phyloP scores from a whole-genome alignment of 257 asterid species.

The Solanum chiquidenum region DNA sequence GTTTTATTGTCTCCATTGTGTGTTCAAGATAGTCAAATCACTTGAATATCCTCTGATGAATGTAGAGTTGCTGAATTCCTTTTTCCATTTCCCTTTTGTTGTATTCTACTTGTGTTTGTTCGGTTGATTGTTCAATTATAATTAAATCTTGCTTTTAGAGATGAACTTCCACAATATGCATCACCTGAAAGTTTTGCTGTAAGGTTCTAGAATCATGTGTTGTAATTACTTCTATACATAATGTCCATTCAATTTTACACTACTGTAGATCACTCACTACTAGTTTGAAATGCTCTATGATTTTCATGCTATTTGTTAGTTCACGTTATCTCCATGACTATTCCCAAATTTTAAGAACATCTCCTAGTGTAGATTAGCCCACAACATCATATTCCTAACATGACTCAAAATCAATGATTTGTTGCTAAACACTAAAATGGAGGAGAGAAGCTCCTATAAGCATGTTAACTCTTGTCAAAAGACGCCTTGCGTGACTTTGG shows the following conservation, averaged over 20 bases:
- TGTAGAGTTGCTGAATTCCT: neutral
- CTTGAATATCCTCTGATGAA: neutral
- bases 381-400: neutral
- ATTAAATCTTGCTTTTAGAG: neutral
- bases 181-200: neutral
- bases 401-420: neutral
- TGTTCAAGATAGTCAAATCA: neutral
- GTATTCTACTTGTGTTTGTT: neutral
- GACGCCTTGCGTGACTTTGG: neutral
- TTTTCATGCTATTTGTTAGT: neutral
- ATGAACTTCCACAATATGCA: neutral
- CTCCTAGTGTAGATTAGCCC: neutral
- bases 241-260: neutral
- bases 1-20: neutral
- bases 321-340: neutral
- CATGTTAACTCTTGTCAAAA: neutral
- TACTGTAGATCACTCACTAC: neutral
- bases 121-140: neutral
- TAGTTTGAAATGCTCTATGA: neutral
- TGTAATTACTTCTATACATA: neutral
- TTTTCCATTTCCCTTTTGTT: neutral
- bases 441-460: neutral
- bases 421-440: neutral
- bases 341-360: neutral
- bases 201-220: neutral